Evolutionary conservation across 2,329 filamentous ascomycete species (phyloP), one percentile per base, ranked within the genome.

Genomic region (Chalaropsis thielavioides): DNA sequence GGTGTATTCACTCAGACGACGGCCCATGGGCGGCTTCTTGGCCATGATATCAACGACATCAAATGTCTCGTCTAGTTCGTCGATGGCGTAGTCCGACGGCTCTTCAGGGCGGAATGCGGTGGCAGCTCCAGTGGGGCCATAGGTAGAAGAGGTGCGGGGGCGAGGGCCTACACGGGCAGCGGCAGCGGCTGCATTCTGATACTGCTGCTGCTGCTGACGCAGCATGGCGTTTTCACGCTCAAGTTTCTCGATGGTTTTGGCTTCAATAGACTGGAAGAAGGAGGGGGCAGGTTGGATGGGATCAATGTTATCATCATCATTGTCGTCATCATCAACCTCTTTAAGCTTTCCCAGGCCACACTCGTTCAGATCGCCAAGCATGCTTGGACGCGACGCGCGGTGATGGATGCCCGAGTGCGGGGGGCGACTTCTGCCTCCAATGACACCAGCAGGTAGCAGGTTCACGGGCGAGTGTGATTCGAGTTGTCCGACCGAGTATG

Each of bases 401-500:
- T 94, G 88, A 70, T 92, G 89, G 40, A 95, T 79, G 66, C 83
- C 86, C 35, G 87, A 81, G 68, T 87, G 84, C 43, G 68, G 69
- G 2, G 77, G 71, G 61, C 81, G 79, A 61, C 79, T 75, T 60
- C 83, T 78, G n/a, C 80, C 77, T 13, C 83, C 73, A 24, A 80
- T 75, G 2, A 81, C 75, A 3, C 81, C 76, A 2, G 79, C 73
- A 65, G 74, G 76, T 73, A 80, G 75, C 1, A 75, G 71, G 31
- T 77, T 69, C 2, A 74, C 71, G 15, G 76, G 70, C 1, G 75
- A 75, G 66, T 92, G 89, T 0, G 86, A 82, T 63, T 96, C 91
- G 67, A 91, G 79, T 73, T 96, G 92, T 3, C 92, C 92, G 60
- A 95, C 92, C 0, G 92, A 97, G 74, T 97, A 97, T 3, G 94